phyloP scores from a whole-genome alignment of 768 basidiomycete genomes.

The Suillus alpinus region DNA sequence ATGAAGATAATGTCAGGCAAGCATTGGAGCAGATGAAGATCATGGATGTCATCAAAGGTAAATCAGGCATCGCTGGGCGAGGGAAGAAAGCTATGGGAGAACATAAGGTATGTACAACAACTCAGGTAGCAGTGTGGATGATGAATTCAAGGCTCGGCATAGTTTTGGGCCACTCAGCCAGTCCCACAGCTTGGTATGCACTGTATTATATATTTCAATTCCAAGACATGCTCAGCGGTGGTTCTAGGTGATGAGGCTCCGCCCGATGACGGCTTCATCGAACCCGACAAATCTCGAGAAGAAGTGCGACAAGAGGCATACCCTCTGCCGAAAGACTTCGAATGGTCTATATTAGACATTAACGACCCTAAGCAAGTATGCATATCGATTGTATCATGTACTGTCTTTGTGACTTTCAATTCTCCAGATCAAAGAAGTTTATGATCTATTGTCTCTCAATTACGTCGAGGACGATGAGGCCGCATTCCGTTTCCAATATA shows the following conservation, averaged over 20 bases:
- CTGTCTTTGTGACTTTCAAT: constrained; percentile 4
- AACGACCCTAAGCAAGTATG: constrained; percentile 68
- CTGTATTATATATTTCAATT: neutral
- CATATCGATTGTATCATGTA: neutral
- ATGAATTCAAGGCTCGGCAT: neutral
- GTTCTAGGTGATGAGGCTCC: constrained; percentile 58
- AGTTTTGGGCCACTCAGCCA: constrained; percentile 99
- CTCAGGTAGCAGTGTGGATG: neutral
- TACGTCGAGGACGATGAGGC: constrained; percentile 98
- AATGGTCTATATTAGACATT: constrained; percentile 85
- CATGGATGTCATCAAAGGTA: constrained; percentile 83
- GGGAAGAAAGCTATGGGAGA: constrained; percentile 81
- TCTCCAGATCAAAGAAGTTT: constrained; percentile 80
- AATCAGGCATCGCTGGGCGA: constrained; percentile 69
- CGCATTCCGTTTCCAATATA: constrained; percentile 95
- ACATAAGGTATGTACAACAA: constrained; percentile 68
- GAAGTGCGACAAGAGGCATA: constrained; percentile 89
- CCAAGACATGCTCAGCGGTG: too few relatives aligned
- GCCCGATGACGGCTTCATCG: constrained; percentile 83
- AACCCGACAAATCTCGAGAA: constrained; percentile 69
- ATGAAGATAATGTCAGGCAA: constrained; percentile 63
- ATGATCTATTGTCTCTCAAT: constrained; percentile 86
- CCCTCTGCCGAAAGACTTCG: constrained; percentile 87
- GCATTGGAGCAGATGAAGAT: constrained; percentile 78
- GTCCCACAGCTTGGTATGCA: constrained; percentile 80